phyloP scores from a whole-genome alignment of 768 basidiomycete species.

The Gelatoporia subvermispora region DNA sequence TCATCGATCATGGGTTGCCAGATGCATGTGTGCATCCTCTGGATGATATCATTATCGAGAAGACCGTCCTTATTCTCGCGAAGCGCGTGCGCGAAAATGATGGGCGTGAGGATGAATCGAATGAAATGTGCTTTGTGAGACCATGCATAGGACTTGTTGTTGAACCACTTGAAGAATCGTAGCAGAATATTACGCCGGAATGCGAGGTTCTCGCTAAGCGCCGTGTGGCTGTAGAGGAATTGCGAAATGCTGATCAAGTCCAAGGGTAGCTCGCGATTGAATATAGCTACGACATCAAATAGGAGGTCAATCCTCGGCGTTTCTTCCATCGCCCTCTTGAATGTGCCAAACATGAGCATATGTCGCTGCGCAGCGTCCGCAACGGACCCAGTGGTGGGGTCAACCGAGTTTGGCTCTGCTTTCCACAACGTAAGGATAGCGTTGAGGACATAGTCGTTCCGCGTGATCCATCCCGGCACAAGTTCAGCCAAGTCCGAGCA shows the following conservation, averaged over 20 bases:
- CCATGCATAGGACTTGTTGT: constrained; percentile 55
- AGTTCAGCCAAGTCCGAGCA: constrained; percentile 70
- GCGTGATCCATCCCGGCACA: constrained; percentile 66
- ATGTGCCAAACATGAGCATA: constrained; percentile 67
- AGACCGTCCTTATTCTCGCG: constrained; percentile 50
- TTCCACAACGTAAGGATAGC: constrained; percentile 73
- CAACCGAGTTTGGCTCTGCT: constrained; percentile 33
- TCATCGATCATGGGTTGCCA: constrained; percentile 76
- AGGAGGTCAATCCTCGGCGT: constrained; percentile 82
- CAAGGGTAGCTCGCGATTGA: constrained; percentile 73
- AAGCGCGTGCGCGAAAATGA: constrained; percentile 66
- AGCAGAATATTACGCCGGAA: constrained; percentile 80
- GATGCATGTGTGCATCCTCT: constrained; percentile 63
- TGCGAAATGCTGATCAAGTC: constrained; percentile 74
- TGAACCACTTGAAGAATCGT: constrained; percentile 85
- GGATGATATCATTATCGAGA: constrained; percentile 67
- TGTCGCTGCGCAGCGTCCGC: constrained; percentile 56
- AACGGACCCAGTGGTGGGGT: constrained; percentile 33
- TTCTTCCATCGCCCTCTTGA: constrained; percentile 64
- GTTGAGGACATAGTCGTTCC: constrained; percentile 63
- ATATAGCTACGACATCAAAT: constrained; percentile 82
- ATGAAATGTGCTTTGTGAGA: constrained; percentile 75
- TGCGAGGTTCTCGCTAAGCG: constrained; percentile 58
- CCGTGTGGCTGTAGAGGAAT: constrained; percentile 85
- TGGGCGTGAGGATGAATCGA: constrained; percentile 84